Base-by-base conservation (phyloP, 2,329 filamentous ascomycete genomes). In the Hypoxylon sp. region DNA sequence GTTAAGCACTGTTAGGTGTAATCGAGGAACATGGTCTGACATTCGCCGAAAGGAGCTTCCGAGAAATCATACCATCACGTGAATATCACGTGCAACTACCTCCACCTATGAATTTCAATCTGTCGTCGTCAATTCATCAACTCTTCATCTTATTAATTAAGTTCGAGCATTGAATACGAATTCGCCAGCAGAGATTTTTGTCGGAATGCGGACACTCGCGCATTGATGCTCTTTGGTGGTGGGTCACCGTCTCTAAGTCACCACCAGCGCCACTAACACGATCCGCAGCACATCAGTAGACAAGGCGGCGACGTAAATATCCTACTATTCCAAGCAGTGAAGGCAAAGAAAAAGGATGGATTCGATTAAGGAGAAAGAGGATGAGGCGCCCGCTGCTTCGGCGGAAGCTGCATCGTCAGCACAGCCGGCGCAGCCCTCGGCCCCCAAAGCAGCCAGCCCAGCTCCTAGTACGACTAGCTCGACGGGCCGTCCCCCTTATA, bases 401-500 rank as follows among this genome's bases (percentile, higher is more conserved):
- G 51, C 42, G 6, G 61, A 63, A 62, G 27, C n/a, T 24, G n/a
- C 55, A 8, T 42, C 62, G 7, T 53, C 53, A 15, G 7, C 66
- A 13, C 47, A 62, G 13, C 42, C 51, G 19, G 63, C 61, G 7
- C 63, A 58, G 15, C 32, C 54, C 10, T 29, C 69, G 13, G 57
- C 56, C 44, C 55, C 62, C 39, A 61, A 27, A 32, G 65, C 67
- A 17, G 50, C 75, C 15, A 75, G 70, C 51, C 74, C 67, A 8
- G 66, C 67, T 1, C 72, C 73, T 15, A 77, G 75, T 39, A 67
- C 68, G 15, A 31, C 75, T 65, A 74, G 70, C 47, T 74, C 75
- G 2, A 39, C 73, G 44, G 50, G 77, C 75, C 67, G 72, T 63
- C 60, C 78, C 73, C 67, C 72, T 75, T 73, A 80, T 77, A 62